phyloP scores from a whole-genome alignment of 2,329 filamentous ascomycete species.

The Neonectria magnoliae region DNA sequence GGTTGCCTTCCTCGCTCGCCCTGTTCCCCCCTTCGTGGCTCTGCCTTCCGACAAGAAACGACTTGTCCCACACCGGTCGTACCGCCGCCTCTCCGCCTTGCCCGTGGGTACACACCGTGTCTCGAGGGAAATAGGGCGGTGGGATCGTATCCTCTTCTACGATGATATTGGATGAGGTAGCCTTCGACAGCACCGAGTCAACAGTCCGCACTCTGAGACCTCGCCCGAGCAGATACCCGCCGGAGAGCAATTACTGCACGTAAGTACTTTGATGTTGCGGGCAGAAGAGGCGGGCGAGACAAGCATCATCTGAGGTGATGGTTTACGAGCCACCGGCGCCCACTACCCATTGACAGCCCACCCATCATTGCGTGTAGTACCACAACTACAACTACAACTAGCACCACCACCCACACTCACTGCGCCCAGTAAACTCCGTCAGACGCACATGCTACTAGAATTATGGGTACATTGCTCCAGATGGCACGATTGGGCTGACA shows the following conservation, averaged over 20 bases:
- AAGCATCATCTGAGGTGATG: conserved; percentile 31
- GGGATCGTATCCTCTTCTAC: not conserved
- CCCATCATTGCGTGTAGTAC: conserved; percentile 24
- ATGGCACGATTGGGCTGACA: conserved; percentile 10
- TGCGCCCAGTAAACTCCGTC: conserved; percentile 15
- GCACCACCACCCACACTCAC: conserved; percentile 24
- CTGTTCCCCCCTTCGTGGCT: not conserved
- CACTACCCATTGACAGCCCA: conserved; percentile 29
- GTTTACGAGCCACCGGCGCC: conserved; percentile 25
- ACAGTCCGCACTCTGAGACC: conserved; percentile 5
- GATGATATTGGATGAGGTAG: not conserved
- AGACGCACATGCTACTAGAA: conserved; percentile 18
- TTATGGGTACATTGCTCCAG: conserved; percentile 2
- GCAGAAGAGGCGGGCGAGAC: conserved; percentile 17
- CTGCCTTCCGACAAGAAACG: not conserved
- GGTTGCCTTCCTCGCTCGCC: not conserved
- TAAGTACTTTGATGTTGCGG: conserved; percentile 11
- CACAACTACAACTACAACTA: conserved; percentile 20
- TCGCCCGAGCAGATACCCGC: not conserved
- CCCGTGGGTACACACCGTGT: conserved; percentile 3
- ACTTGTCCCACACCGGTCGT: not conserved
- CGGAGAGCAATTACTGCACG: not conserved
- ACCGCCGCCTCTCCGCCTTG: not conserved
- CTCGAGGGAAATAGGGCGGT: not conserved
- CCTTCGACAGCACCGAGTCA: conserved; percentile 4